These are phyloP conservation scores for Jatropha curcas DNA, from an alignment of 345 rosid genomes.

Conservation along the genomic window DNA sequence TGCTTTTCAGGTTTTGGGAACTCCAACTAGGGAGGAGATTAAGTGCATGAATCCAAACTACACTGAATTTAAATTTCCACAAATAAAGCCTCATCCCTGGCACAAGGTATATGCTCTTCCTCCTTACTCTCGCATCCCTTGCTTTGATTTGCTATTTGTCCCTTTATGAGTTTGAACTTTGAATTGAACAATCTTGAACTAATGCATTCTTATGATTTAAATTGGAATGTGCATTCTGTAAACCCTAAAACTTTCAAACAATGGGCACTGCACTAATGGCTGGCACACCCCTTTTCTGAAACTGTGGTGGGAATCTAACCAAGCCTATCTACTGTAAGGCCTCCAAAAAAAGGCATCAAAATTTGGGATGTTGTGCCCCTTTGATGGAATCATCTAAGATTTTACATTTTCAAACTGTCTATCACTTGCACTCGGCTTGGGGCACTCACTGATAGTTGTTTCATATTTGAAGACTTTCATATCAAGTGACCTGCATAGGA, in stretches of 20 bases:
- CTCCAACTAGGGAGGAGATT: conserved; percentile 96
- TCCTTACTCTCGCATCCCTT: not conserved
- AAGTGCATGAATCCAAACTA: conserved; percentile 99
- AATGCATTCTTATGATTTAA: not conserved
- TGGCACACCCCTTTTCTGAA: not conserved
- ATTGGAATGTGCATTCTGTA: not conserved
- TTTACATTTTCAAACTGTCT: no score
- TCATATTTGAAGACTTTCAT: not conserved
- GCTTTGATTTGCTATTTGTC: not conserved
- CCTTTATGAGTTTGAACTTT: not conserved
- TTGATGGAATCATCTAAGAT: no score
- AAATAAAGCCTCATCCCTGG: conserved; percentile 97
- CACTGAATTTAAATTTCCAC: conserved; percentile 91
- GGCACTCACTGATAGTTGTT: not conserved
- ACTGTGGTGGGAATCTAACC: not conserved
- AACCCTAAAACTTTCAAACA: not conserved
- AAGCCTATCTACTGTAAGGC: not conserved
- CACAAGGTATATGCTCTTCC: conserved; percentile 59
- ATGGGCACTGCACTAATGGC: not conserved
- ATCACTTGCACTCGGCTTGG: not conserved
- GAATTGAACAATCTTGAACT: not conserved
- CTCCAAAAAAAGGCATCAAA: not conserved
- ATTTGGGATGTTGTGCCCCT: not conserved
- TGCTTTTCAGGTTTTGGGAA: conserved; percentile 70
- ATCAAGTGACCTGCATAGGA: not conserved